Conservation (phyloP, 2,329 filamentous ascomycete species). For the Neocucurbitaria cava region DNA sequence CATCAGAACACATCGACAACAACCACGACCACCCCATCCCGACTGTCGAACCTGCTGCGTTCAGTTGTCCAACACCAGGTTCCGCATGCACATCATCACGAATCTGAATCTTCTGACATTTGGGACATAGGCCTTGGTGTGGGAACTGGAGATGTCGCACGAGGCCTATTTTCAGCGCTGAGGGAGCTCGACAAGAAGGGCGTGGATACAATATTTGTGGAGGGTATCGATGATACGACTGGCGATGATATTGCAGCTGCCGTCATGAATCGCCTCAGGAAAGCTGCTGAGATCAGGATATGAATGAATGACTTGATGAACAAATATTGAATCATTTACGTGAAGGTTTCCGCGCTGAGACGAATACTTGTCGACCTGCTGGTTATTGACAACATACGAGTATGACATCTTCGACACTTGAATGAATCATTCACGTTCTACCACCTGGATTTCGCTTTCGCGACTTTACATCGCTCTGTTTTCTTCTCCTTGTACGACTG, state of each 20-base stretch:
- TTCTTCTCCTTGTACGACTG: background rate
- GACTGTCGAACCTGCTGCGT: constrained; percentile 41
- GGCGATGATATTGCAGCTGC: constrained; percentile 82
- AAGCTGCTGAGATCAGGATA: constrained; percentile 51
- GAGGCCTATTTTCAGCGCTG: constrained; percentile 86
- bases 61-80: constrained; percentile 45
- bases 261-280: constrained; percentile 60
- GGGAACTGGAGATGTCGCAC: constrained; percentile 76
- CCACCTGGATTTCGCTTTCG: too few species aligned
- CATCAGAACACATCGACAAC: background rate
- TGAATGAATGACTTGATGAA: constrained; percentile 9
- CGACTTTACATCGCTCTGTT: background rate
- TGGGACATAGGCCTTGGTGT: constrained; percentile 78
- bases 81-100: constrained; percentile 34
- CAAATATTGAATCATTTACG: background rate
- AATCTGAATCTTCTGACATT: constrained; percentile 35
- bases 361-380: background rate
- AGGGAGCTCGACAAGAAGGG: constrained; percentile 81
- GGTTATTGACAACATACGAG: too few species aligned
- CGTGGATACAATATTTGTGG: constrained; percentile 86
- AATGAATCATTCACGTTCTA: background rate
- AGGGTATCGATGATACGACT: constrained; percentile 75
- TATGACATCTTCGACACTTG: background rate
- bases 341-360: background rate
- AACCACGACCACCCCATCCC: background rate